A percentile compares a stretch with the other conserved stretches of the same genome.
Evolutionary conservation across 225 moss, liverwort and hornwort species (phyloP).

Genomic region (Pseudisothecium myosuroides): DNA sequence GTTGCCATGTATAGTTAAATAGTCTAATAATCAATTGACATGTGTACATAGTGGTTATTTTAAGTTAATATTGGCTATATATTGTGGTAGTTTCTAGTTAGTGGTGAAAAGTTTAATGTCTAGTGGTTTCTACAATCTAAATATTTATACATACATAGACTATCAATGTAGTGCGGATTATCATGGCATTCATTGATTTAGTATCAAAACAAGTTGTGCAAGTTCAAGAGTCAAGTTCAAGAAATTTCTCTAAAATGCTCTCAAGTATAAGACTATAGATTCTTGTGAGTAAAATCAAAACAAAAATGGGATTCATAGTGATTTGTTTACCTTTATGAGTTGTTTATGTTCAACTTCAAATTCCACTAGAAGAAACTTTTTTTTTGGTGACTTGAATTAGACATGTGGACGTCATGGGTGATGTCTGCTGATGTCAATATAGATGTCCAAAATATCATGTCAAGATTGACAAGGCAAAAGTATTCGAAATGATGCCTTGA

Average conservation of each 20-base stretch:
- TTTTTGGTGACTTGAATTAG: too few relatives aligned
- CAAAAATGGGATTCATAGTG: background rate
- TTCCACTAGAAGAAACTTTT: too few relatives aligned
- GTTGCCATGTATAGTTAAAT: background rate
- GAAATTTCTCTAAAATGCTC: background rate
- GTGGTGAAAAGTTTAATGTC: background rate
- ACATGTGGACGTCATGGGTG: too few relatives aligned
- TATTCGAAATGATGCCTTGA: too few relatives aligned
- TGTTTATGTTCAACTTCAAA: background rate
- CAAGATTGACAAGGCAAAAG: too few relatives aligned
- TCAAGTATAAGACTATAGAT: rapidly evolving
- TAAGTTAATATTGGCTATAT: background rate
- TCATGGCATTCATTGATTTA: background rate
- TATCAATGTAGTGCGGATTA: background rate
- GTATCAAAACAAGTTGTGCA: background rate
- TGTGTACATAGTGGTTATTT: background rate
- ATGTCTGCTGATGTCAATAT: too few relatives aligned
- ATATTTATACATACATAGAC: too few relatives aligned
- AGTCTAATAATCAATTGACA: background rate
- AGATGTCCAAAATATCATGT: too few relatives aligned
- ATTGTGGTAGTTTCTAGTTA: background rate
- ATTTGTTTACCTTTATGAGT: background rate
- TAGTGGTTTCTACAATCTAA: background rate
- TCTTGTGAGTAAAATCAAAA: background rate
- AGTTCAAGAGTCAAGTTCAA: background rate